These are phyloP conservation scores for Blakeslea trispora DNA, from an alignment of 371 early-diverging fungal species.

Conservation along the genomic window DNA sequence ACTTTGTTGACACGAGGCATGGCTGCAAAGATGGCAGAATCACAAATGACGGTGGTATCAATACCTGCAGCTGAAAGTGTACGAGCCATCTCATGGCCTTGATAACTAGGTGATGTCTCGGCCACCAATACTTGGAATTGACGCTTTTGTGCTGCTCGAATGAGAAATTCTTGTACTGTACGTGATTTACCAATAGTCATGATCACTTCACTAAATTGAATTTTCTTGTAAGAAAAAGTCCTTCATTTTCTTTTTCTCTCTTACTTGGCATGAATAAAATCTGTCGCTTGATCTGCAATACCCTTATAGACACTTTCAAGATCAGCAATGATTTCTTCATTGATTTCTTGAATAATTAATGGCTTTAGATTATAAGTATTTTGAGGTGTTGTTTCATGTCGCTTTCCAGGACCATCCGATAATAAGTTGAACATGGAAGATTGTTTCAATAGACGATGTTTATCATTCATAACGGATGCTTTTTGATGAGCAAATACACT, in stretches of 20 bases:
- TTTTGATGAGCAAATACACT: no score
- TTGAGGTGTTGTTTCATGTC: conserved; percentile 26
- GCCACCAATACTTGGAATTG: conserved; percentile 94
- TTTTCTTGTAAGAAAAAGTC: not conserved
- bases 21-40: conserved; percentile 93
- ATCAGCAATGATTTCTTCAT: conserved; percentile 83
- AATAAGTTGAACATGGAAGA: conserved; percentile 69
- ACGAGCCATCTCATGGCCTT: conserved; percentile 86
- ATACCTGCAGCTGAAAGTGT: conserved; percentile 80
- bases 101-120: conserved; percentile 85
- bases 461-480: conserved; percentile 39
- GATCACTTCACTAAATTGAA: conserved; percentile 80
- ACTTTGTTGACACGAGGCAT: conserved; percentile 98
- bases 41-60: conserved; percentile 90
- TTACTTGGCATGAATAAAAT: conserved; percentile 90
- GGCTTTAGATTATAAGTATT: conserved; percentile 60
- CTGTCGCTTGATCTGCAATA: conserved; percentile 78
- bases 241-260: conserved; percentile 6
- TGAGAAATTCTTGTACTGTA: conserved; percentile 87
- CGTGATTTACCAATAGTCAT: conserved; percentile 89
- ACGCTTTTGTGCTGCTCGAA: conserved; percentile 81
- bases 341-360: conserved; percentile 78
- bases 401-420: conserved; percentile 48
- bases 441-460: conserved; percentile 35
- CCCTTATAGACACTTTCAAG: conserved; percentile 69